Evolutionary conservation across 768 basidiomycete genomes (phyloP), one percentile per base, ranked within the genome.

Genomic region (Lactarius hengduanensis): DNA sequence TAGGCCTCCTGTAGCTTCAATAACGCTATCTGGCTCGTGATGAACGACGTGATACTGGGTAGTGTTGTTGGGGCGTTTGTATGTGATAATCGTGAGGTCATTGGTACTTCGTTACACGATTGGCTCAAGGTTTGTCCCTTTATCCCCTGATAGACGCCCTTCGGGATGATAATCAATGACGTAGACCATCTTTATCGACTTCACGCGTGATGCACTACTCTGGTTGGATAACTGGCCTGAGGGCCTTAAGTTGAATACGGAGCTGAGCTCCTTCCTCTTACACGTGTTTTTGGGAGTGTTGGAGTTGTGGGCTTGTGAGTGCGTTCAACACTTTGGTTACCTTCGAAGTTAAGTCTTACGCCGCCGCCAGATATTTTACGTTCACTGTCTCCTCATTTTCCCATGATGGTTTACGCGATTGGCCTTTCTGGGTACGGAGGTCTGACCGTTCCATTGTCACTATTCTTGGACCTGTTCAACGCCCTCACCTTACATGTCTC

Each of bases 171-270:
- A 38, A 57, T 53, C 58, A 61, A 28, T 28, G n/a, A 40, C 3
- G 53, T 71, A 84, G 79, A 64, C 66, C 38, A 77, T 80, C 66
- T 73, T 87, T 1, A 78, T 90, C 6, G 73, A 79, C 3, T 76
- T 78, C 57, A 74, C 90, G 10, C 82, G 83, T 53, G 77, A 78
- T 18, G 80, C 82, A 0, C 79, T 98, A 2, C 71, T 80, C 1
- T 98, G 95, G 96, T 81, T 99, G 15, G 91, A 97, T 74, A 86
- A 90, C 67, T 98, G 96, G 96, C 96, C 96, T 0, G 94, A 89
- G 1, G 96, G 97, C 1, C 78, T 99, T 47, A 99, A 99, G 76
- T 86, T 99, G 61, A 98, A 98, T 73, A 92, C 93, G 0, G 92
- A 98, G 71, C 82, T 99, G n/a, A 92, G 93, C 71, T 80, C 81